Base-by-base conservation (phyloP, 345 rosid species). In the Populus ilicifolia region DNA sequence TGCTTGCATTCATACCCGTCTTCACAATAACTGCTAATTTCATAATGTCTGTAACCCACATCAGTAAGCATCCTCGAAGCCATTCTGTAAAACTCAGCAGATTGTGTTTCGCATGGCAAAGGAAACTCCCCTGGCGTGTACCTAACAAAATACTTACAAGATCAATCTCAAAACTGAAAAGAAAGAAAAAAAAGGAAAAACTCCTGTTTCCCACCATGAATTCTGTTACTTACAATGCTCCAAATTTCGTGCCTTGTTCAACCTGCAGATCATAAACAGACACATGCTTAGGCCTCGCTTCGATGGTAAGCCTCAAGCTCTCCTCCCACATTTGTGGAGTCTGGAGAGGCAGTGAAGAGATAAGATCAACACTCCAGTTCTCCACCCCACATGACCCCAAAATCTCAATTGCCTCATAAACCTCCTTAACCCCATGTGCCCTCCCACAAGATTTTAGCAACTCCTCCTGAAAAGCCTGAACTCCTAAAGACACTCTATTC, bases 231-330 rank as follows among this genome's bases (percentile, higher is more conserved):
- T 84, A 90, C 98, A 96, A 46, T 35, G 62, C 78, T 69, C 90
- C 93, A 80, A 96, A 93, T 85, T 96, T 91, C 0, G 99, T 93
- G 87, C 91, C 99, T 84, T 88, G 88, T 80, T 93, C 99, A 63
- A 96, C 99, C 89, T 92, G 99, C 90, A 96, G 81, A 87, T 96
- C 99, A 87, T 96, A 96, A 2, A 93, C 94, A 30, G 99, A 93
- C 12, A 92, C 90, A 81, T 93, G 98, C 54, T 82, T 78, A 27
- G 97, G 97, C 50, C 79, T 79, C 41, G 96, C 87, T 69, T 87
- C 86, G 1, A 90, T 74, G 10, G 95, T 83, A 48, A 79, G 82
- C 74, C 83, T 87, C 90, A 93, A 88, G 78, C 97, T 91, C 81
- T 89, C 89, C 83, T 90, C 92, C 98, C 99, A 96, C 97, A 91